Conservation (phyloP, 768 basidiomycete species). For the Fibroporia radiculosa region DNA sequence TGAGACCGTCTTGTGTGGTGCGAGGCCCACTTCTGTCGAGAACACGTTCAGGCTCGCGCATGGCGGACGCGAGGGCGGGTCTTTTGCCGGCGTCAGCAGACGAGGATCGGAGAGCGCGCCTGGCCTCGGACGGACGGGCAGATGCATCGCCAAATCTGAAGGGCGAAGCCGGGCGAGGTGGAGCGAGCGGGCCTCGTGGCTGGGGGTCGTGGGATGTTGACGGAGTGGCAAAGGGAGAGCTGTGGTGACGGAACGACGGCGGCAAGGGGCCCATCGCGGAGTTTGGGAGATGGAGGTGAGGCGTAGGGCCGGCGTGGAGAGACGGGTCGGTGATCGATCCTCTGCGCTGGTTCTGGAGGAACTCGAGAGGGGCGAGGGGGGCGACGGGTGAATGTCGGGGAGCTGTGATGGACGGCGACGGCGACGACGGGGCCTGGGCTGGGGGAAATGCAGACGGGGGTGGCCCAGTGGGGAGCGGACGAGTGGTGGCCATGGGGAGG, state of each 20-base stretch:
- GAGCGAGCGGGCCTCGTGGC: constrained; percentile 28
- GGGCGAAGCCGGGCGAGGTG: constrained; percentile 55
- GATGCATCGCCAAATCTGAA: constrained; percentile 69
- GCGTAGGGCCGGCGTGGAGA: constrained; percentile 46
- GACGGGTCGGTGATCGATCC: constrained; percentile 82
- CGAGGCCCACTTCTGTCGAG: constrained; percentile 6
- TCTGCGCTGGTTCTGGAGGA: constrained; percentile 72
- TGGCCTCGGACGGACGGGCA: constrained; percentile 18
- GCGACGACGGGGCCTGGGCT: constrained; percentile 19
- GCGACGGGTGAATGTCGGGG: constrained; percentile 45
- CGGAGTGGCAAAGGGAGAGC: constrained; percentile 9
- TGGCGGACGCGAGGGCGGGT: constrained; percentile 8
- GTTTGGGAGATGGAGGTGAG: constrained; percentile 13
- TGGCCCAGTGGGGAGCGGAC: constrained; percentile 10
- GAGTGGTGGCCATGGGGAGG: constrained; percentile 2
- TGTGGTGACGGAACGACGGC: constrained; percentile 15
- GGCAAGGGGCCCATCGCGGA: constrained; percentile 14
- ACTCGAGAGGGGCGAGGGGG: constrained; percentile 69
- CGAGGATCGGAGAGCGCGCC: constrained; percentile 19
- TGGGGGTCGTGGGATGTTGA: constrained; percentile 19
- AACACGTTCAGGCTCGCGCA: constrained; percentile 5
- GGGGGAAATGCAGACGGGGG: constrained; percentile 15
- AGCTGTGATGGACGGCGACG: constrained; percentile 17
- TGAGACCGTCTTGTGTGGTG: constrained; percentile 6
- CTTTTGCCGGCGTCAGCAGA: constrained; percentile 16